phyloP scores from a whole-genome alignment of 1,284 basidiomycete species.

The Ceratobasidium sp. region DNA sequence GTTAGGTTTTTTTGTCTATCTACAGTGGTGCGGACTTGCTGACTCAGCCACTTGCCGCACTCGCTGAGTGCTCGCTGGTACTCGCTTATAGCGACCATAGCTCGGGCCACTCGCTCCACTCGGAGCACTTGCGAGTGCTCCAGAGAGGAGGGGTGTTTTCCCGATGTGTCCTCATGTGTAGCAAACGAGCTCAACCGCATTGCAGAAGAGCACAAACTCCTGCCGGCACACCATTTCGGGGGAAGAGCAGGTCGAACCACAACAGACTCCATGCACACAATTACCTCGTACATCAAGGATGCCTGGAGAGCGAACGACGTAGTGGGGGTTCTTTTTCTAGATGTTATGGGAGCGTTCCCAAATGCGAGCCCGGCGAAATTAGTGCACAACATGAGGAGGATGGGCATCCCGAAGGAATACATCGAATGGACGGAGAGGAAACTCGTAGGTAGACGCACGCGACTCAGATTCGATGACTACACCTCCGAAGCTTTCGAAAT shows the following conservation, averaged over 20 bases:
- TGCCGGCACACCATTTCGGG: slow-evolving; percentile 41
- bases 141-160: no score
- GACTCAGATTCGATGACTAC: no score
- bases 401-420: slow-evolving; percentile 49
- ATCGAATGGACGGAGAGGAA: slow-evolving; percentile 46
- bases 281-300: slow-evolving; percentile 32
- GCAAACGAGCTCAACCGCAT: background rate
- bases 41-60: no score
- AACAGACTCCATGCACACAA: slow-evolving; percentile 24
- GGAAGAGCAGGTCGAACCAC: slow-evolving; percentile 39
- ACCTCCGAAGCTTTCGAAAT: slow-evolving; percentile 49
- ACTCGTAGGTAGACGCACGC: no score
- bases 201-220: slow-evolving; percentile 17
- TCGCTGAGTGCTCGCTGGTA: no score
- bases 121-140: no score
- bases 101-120: no score
- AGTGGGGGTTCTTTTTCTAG: slow-evolving; percentile 38
- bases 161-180: slow-evolving; percentile 2
- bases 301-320: slow-evolving; percentile 43
- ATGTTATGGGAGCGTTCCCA: slow-evolving; percentile 51
- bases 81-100: no score
- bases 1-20: no score
- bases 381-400: slow-evolving; percentile 52
- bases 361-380: slow-evolving; percentile 50
- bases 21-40: no score